These are phyloP conservation scores for Beta corolliflora DNA, from an alignment of 179 eudicot genomes.

Conservation along the genomic window DNA sequence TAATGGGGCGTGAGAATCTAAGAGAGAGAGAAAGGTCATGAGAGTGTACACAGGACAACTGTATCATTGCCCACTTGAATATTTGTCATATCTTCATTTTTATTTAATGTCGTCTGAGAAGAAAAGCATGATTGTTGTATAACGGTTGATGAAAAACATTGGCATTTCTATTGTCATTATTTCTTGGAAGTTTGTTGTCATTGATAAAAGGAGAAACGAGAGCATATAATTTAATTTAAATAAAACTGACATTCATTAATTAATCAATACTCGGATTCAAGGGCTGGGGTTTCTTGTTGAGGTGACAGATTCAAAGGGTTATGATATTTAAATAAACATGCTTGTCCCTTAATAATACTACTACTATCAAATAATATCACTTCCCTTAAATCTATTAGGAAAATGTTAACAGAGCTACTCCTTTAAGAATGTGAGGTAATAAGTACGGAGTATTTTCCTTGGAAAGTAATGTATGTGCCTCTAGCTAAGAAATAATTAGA, in stretches of 20 bases:
- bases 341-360: too few species aligned
- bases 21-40: constrained; percentile 29
- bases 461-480: too few species aligned
- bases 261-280: too few species aligned
- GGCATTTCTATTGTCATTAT: constrained; percentile 30
- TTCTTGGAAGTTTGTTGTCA: constrained; percentile 33
- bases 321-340: too few species aligned
- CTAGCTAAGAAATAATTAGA: too few species aligned
- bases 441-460: too few species aligned
- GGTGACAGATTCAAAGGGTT: neutral
- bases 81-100: constrained; percentile 23
- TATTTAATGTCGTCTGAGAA: constrained; percentile 22
- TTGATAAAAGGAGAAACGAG: constrained; percentile 13
- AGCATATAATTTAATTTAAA: neutral
- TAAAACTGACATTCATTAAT: too few species aligned
- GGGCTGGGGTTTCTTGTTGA: too few species aligned
- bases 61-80: constrained; percentile 33
- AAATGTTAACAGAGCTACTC: too few species aligned
- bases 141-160: constrained; percentile 30
- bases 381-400: neutral
- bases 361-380: too few species aligned
- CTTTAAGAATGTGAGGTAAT: too few species aligned
- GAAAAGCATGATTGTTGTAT: constrained; percentile 28
- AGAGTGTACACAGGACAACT: constrained; percentile 26
- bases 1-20: constrained; percentile 28